Evolutionary conservation across 1,139 yeast genomes (phyloP).

Genomic region (Geotrichum aggregatum): DNA sequence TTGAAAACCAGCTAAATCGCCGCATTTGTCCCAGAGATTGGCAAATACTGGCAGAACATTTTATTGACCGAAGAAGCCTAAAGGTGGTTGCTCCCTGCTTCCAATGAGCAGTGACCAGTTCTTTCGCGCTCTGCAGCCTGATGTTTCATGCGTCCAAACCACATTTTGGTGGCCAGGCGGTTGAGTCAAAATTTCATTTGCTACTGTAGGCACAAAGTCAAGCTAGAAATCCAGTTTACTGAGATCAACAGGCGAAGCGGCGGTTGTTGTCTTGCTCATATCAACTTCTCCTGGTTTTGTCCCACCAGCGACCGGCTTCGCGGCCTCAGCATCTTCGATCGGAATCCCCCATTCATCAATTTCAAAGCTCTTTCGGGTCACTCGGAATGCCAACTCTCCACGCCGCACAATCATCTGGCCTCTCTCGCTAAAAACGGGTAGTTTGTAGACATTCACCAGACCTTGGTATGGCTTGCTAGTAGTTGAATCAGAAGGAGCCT

Average conservation of each 20-base stretch:
- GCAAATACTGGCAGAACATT: too few species aligned
- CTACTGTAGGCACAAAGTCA: too few species aligned
- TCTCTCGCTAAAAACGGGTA: constrained; percentile 67
- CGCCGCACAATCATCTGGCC: constrained; percentile 75
- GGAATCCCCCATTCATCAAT: constrained; percentile 95
- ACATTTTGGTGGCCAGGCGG: too few species aligned
- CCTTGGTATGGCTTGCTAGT: constrained; percentile 53
- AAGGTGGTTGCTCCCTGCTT: too few species aligned
- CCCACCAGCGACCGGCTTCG: background rate
- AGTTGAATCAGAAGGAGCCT: constrained; percentile 42
- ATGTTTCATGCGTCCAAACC: too few species aligned
- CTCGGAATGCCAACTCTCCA: constrained; percentile 82
- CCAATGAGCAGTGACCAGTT: too few species aligned
- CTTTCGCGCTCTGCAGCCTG: too few species aligned
- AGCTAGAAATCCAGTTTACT: constrained; percentile 11
- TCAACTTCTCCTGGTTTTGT: background rate
- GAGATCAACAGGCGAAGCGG: constrained; percentile 10
- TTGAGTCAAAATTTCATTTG: too few species aligned
- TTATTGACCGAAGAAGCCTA: too few species aligned
- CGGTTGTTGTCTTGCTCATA: constrained; percentile 1
- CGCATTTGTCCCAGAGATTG: too few species aligned
- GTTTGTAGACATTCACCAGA: constrained; percentile 64
- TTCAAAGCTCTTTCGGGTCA: constrained; percentile 76
- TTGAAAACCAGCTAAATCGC: too few species aligned
- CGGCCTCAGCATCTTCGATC: constrained; percentile 53